Base-by-base conservation (phyloP, 306 rosid genomes). In the Adenanthera pavonina region DNA sequence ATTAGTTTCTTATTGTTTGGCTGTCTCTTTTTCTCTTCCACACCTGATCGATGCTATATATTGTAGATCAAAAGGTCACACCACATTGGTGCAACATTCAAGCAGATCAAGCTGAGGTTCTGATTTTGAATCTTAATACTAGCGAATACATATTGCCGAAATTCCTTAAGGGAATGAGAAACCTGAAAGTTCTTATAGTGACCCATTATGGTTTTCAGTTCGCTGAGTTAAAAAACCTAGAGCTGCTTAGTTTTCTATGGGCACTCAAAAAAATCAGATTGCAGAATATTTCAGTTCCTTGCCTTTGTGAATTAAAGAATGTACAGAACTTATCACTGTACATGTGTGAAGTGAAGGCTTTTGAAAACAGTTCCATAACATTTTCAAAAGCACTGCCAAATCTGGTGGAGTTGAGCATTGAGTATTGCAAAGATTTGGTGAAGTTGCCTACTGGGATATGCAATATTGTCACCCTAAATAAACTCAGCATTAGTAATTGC, bases 111-210 rank as follows among this genome's bases (percentile, higher is more conserved):
- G 69, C 44, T 62, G 9, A 35, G 16, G 69, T 62, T 62, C 15
- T 62, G 44, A 65, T 87, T 46, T 77, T 89, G 43, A 85, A 87
- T 81, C 72, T 83, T 59, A 66, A 16, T 15, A n/a, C 83, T 7
- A 6, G 60, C 40, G 35, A 82, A 8, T 74, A 83, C 73, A 49
- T 2, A 19, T 51, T 89, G 11, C 91, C 91, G 0, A 3, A 74
- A 8, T 83, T 82, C 49, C 33, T 85, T 62, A 62, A 53, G 48
- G 6, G 34, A 34, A 34, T 62, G 69, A 62, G 16, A 14, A 62
- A 62, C 43, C 19, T 62, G 9, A 62, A 34, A 83, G 88, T 78
- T 71, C 5, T 89, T 0, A 65, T 85, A 20, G 46, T 79, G 77
- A 85, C 88, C 20, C 75, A 85, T 60, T 51, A 67, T 52, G 79